phyloP scores from a whole-genome alignment of 1,139 yeast species.

The Taphrina wiesneri region DNA sequence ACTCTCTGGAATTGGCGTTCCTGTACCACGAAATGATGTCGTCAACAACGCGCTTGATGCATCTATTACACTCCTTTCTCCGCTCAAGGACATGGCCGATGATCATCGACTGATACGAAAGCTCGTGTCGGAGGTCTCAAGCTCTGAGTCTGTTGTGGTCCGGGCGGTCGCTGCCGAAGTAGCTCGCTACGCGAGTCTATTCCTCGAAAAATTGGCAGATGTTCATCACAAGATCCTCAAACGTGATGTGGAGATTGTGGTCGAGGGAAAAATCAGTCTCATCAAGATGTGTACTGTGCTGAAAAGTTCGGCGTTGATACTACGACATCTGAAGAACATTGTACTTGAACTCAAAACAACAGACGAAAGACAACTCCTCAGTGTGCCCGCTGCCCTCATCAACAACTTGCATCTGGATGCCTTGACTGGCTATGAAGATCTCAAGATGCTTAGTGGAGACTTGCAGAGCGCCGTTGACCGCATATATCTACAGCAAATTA shows the following conservation, averaged over 20 bases:
- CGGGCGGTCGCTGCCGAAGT: neutral
- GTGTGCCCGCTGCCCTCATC: neutral
- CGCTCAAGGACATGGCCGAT: neutral
- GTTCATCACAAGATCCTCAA: neutral
- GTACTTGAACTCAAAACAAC: constrained; percentile 1
- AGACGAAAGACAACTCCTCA: neutral
- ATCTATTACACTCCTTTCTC: neutral
- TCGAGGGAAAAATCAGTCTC: neutral
- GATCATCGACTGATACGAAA: neutral
- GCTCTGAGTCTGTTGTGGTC: neutral
- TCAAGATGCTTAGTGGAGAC: neutral
- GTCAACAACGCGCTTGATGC: neutral
- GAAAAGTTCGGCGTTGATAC: neutral
- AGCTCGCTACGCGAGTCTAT: neutral
- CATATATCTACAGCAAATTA: neutral
- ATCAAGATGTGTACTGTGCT: neutral
- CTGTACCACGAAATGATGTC: neutral
- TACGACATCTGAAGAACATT: neutral
- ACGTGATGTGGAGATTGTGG: neutral
- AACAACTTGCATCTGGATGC: neutral
- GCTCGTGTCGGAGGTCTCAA: neutral
- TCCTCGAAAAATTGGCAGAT: neutral
- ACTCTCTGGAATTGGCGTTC: neutral
- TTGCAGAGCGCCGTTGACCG: neutral
- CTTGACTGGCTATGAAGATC: neutral